phyloP scores from a whole-genome alignment of 2,329 filamentous ascomycete genomes.

The Trichophyton mentagrophytes region DNA sequence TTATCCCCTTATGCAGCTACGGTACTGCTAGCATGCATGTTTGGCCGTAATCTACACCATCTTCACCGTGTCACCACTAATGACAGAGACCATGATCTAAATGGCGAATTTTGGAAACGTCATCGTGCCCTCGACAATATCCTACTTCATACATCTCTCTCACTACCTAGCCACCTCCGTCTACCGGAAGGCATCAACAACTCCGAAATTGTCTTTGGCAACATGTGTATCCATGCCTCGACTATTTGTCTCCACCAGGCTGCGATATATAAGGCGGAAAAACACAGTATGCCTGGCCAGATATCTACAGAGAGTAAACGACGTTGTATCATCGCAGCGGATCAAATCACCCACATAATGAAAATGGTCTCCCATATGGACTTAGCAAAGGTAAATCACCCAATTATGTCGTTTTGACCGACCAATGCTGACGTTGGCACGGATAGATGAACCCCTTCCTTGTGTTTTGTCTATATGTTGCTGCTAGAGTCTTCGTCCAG shows the following conservation, averaged over 20 bases:
- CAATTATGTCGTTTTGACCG: not conserved
- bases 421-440: constrained; percentile 11
- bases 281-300: constrained; percentile 61
- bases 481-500: constrained; percentile 86
- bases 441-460: constrained; percentile 85
- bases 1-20: constrained; percentile 70
- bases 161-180: constrained; percentile 67
- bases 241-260: constrained; percentile 97
- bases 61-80: constrained; percentile 73
- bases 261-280: constrained; percentile 93
- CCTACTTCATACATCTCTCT: constrained; percentile 72
- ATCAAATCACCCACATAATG: constrained; percentile 92
- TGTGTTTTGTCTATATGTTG: constrained; percentile 92
- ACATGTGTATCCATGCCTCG: constrained; percentile 94
- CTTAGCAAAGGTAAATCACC: constrained; percentile 55
- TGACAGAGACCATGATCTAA: constrained; percentile 73
- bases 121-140: constrained; percentile 84
- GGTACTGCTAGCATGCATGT: constrained; percentile 73
- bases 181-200: constrained; percentile 62
- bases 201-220: constrained; percentile 80
- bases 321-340: constrained; percentile 82
- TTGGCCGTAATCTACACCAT: constrained; percentile 82
- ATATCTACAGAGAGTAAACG: constrained; percentile 84
- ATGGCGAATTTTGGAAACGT: constrained; percentile 90
- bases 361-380: constrained; percentile 86